Conservation (phyloP, 1,139 yeast species). For the Nakaseomyces sp. region DNA sequence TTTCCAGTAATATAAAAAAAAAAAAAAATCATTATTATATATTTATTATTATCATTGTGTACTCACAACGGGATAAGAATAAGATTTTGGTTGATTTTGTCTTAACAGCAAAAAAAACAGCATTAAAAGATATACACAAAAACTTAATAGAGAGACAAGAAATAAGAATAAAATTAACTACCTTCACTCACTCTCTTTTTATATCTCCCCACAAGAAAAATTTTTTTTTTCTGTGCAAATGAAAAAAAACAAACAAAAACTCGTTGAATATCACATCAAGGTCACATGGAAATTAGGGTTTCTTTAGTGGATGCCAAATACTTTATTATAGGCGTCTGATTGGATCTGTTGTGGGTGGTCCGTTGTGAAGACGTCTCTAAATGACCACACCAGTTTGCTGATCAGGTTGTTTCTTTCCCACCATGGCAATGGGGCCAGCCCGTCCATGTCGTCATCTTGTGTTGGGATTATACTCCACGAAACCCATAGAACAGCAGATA, state of each 20-base stretch:
- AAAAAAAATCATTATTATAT: background rate
- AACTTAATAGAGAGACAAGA: background rate
- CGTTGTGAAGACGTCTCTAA: constrained; percentile 2
- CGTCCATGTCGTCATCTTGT: background rate
- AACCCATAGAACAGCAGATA: background rate
- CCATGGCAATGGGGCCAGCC: constrained; percentile 7
- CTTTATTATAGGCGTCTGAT: constrained; percentile 11
- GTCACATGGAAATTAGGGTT: background rate
- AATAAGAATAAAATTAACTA: too few species aligned
- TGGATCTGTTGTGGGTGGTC: background rate
- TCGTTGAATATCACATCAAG: background rate
- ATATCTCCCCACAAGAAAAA: too few species aligned
- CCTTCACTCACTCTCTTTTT: too few species aligned
- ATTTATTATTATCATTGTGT: background rate
- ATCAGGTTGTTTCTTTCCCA: constrained; percentile 8
- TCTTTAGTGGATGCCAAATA: constrained; percentile 9
- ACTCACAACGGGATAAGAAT: background rate
- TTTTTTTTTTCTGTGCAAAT: background rate
- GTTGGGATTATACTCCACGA: background rate
- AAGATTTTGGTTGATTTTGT: too few species aligned
- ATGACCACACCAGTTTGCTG: constrained; percentile 8
- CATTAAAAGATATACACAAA: too few species aligned
- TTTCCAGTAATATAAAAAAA: constrained; percentile 8
- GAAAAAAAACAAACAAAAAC: background rate
- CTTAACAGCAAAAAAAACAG: too few species aligned